Evolutionary conservation across 139 green algal genomes (phyloP).

Genomic region (Chlamydomonas urium): DNA sequence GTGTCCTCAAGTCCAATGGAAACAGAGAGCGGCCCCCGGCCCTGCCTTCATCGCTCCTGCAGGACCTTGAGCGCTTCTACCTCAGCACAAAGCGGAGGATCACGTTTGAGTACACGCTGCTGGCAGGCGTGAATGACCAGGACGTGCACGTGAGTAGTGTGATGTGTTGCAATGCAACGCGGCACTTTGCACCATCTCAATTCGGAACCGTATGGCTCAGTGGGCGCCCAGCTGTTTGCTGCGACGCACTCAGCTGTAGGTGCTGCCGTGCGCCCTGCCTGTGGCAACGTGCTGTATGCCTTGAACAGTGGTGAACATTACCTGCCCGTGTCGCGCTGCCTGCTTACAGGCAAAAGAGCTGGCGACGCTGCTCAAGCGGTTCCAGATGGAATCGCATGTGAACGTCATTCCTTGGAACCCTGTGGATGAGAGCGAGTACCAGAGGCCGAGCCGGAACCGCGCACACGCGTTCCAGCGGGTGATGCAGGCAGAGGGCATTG

Average conservation of each 20-base stretch:
- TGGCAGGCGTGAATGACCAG: constrained; percentile 79
- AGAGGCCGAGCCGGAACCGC: constrained; percentile 55
- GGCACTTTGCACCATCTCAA: too few species aligned
- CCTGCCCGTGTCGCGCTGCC: too few species aligned
- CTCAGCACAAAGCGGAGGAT: constrained; percentile 55
- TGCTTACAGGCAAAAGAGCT: constrained; percentile 39
- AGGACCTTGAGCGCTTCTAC: constrained; percentile 11
- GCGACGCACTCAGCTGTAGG: too few species aligned
- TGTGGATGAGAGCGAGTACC: constrained; percentile 81
- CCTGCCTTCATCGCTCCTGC: too few species aligned
- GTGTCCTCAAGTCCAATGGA: too few species aligned
- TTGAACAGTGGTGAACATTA: too few species aligned
- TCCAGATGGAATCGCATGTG: constrained; percentile 74
- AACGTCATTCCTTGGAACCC: constrained; percentile 97
- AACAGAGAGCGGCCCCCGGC: too few species aligned
- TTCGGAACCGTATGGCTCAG: too few species aligned
- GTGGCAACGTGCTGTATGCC: too few species aligned
- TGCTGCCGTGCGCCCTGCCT: neutral
- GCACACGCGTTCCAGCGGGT: constrained; percentile 39
- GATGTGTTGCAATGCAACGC: too few species aligned
- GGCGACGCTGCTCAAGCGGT: constrained; percentile 56
- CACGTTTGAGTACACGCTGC: constrained; percentile 96
- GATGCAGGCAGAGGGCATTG: constrained; percentile 61
- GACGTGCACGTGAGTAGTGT: constrained; percentile 39
- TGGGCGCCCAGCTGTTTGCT: too few species aligned